These are phyloP conservation scores for Nissolia schottii DNA, from an alignment of 306 rosid genomes.

Conservation along the genomic window DNA sequence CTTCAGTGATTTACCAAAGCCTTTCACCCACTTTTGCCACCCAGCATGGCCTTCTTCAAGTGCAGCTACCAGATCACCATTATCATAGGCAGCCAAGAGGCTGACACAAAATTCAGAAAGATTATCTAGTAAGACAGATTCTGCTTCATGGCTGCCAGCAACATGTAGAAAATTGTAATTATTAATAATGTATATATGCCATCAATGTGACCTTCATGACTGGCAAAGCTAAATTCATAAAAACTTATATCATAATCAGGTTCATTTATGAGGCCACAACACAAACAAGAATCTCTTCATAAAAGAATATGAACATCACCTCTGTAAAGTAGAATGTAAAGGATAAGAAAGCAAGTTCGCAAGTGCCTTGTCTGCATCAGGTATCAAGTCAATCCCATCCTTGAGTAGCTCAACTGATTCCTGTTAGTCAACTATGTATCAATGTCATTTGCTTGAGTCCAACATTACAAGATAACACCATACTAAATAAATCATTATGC, in stretches of 20 bases:
- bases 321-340: constrained; percentile 55
- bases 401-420: constrained; percentile 77
- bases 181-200: not conserved
- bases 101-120: constrained; percentile 66
- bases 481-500: not conserved
- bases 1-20: constrained; percentile 78
- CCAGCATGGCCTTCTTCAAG: constrained; percentile 88
- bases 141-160: constrained; percentile 74
- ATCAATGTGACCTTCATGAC: not conserved
- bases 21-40: constrained; percentile 96
- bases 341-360: constrained; percentile 85
- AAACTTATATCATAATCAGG: not conserved
- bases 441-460: not conserved
- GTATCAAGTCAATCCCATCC: constrained; percentile 79
- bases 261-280: not conserved
- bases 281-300: not conserved
- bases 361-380: constrained; percentile 75
- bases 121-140: constrained; percentile 64
- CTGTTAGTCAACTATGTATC: constrained; percentile 37
- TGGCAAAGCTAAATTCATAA: not conserved
- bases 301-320: constrained; percentile 39
- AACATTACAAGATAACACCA: not conserved
- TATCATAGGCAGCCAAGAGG: constrained; percentile 81
- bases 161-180: constrained; percentile 2
- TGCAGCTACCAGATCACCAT: constrained; percentile 59